Evolutionary conservation across 148 eudicot genomes (phyloP), one percentile per base, ranked within the genome.

Genomic region (Fagopyrum homotropicum): DNA sequence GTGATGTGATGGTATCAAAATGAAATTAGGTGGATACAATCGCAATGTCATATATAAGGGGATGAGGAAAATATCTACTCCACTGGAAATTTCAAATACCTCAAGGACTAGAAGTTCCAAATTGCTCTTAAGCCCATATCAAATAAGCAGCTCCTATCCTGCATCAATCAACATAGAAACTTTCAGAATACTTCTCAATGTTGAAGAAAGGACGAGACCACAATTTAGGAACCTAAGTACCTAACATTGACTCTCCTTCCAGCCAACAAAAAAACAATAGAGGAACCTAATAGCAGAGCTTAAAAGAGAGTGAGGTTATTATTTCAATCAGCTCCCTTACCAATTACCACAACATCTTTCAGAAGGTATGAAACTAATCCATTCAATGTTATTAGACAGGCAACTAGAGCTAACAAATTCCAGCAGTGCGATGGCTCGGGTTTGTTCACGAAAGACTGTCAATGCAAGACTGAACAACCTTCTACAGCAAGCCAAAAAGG

Each of bases 251-350:
- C 26, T 22, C 26, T 22, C 26, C 26, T 22, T 22, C 26, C 26
- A 22, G 26, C 26, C 26, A 22, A 22, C 26, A 22, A 22, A 22
- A 22, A 22, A 22, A 22, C 44, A 69, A 76, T 77, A 74, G 17
- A 76, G n/a, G 30, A 50, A 51, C 9, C 63, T 64, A 56, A 70
- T 69, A 72, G 44, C 45, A 46, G 60, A 63, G 78, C 0, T 75
- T 73, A 79, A 46, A 72, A 50, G 54, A 69, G 63, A 51, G 54
- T n/a, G 57, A 66, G 75, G 68, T 52, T 60, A 69, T 72, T 90
- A 92, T 97, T 79, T 92, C 93, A 84, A 95, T 84, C 59, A 95
- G 83, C 88, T 92, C 96, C 83, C 86, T 90, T 49, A 92, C 89
- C 79, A 92, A 85, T 90, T 49, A 92, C 89, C 79, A 92, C 84